A percentile compares a stretch with the other conserved stretches of the same genome.
Conservation (phyloP, 2,329 filamentous ascomycete species). For the Exophiala calicioides region DNA sequence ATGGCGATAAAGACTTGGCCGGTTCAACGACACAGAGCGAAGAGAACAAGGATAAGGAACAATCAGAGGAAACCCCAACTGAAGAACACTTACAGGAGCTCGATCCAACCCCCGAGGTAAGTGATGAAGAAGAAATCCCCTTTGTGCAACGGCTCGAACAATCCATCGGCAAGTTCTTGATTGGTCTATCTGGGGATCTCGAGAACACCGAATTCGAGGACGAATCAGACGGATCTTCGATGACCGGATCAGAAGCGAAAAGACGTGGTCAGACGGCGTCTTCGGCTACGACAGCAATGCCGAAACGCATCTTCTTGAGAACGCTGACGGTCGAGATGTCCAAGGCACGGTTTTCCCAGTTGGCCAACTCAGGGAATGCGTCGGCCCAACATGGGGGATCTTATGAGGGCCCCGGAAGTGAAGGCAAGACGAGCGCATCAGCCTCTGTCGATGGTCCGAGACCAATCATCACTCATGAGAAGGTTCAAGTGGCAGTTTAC, state of each 20-base stretch:
- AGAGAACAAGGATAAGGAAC: constrained; percentile 1
- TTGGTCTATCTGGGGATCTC: constrained; percentile 47
- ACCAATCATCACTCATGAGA: constrained; percentile 25
- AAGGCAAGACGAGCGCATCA: constrained; percentile 26
- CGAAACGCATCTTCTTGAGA: constrained; percentile 38
- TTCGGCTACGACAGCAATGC: constrained; percentile 7
- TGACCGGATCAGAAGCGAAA: constrained; percentile 15
- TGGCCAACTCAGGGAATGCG: background rate
- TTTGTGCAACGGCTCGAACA: constrained; percentile 31
- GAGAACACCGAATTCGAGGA: constrained; percentile 41
- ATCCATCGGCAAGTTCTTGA: constrained; percentile 41
- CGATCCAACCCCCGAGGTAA: constrained; percentile 30
- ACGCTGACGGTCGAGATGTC: constrained; percentile 39
- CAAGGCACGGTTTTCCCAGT: constrained; percentile 13
- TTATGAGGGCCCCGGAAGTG: background rate
- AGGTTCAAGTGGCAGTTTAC: constrained; percentile 29
- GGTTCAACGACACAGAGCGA: background rate
- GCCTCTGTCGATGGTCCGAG: constrained; percentile 26
- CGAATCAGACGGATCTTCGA: constrained; percentile 32
- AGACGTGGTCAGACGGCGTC: background rate
- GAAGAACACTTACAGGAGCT: constrained; percentile 21
- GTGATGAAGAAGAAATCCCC: constrained; percentile 26
- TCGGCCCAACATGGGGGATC: background rate
- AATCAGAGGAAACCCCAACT: background rate
- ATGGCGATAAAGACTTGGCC: constrained; percentile 2